Conservation (phyloP, 2,329 filamentous ascomycete species). For the Lomentospora prolificans region DNA sequence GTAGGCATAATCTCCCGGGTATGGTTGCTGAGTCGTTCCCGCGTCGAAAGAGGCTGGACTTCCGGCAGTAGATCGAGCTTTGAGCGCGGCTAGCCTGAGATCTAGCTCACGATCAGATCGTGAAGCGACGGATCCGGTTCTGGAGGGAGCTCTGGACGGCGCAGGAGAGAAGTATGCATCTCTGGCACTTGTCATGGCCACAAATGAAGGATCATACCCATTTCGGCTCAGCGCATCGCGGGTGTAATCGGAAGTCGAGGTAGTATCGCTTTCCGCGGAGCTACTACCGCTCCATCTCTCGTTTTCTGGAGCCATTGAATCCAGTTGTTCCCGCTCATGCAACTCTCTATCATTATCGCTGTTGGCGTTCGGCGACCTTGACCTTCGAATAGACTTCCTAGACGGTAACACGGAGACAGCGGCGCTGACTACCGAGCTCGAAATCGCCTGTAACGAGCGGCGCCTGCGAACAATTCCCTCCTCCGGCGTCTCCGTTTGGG, state of each 20-base stretch:
- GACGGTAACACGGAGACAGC: constrained; percentile 11
- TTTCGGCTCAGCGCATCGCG: constrained; percentile 7
- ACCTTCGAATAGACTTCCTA: background rate
- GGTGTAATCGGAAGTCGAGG: background rate
- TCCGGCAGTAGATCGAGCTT: constrained; percentile 3
- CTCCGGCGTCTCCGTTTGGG: background rate
- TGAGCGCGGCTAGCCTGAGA: background rate
- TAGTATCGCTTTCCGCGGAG: background rate
- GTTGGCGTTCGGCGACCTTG: background rate
- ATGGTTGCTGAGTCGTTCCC: constrained; percentile 8
- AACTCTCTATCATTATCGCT: background rate
- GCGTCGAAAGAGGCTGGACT: constrained; percentile 7
- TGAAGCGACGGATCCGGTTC: constrained; percentile 1
- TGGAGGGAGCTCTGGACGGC: constrained; percentile 5
- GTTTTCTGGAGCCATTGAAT: background rate
- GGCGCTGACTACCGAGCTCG: constrained; percentile 11
- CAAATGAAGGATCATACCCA: constrained; percentile 7
- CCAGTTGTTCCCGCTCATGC: background rate
- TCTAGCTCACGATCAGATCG: constrained; percentile 1
- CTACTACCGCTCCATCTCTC: constrained; percentile 4
- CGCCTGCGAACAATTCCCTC: constrained; percentile 3
- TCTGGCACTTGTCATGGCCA: constrained; percentile 6
- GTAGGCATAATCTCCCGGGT: constrained; percentile 3
- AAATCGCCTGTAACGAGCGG: constrained; percentile 11
- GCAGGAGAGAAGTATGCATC: constrained; percentile 7